phyloP scores from a whole-genome alignment of 805 yeast species.

The Lipomyces chichibuensis region DNA sequence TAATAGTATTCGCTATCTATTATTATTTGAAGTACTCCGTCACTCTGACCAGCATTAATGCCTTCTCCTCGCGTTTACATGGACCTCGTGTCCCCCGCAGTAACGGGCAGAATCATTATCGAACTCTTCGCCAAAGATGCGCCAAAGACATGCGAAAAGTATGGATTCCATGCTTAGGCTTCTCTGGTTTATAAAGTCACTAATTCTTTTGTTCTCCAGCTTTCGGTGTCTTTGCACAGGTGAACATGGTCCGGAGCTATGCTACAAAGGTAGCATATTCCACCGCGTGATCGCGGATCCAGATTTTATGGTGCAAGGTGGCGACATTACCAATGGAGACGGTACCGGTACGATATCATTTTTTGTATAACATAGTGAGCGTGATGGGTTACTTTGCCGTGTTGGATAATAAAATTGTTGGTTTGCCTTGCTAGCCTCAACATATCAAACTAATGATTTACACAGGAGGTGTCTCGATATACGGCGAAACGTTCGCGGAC shows the following conservation, averaged over 20 bases:
- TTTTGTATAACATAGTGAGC: background rate
- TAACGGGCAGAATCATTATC: conserved; percentile 23
- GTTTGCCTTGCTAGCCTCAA: background rate
- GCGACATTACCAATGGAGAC: conserved; percentile 64
- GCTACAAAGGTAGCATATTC: conserved; percentile 67
- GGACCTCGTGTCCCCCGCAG: conserved; percentile 23
- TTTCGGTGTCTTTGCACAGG: conserved; percentile 79
- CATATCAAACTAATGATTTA: background rate
- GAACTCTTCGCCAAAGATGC: conserved; percentile 25
- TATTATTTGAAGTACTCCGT: background rate
- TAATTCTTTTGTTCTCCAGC: conserved; percentile 9
- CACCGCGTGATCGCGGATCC: conserved; percentile 67
- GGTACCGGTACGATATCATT: conserved; percentile 57
- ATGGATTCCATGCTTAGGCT: background rate
- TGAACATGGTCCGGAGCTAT: conserved; percentile 62
- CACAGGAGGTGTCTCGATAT: conserved; percentile 64
- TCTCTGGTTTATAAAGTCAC: background rate
- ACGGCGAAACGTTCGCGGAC: conserved; percentile 69
- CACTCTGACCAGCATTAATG: background rate
- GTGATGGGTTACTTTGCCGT: background rate
- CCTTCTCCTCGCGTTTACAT: conserved; percentile 31
- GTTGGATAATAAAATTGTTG: background rate
- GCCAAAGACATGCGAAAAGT: conserved; percentile 34
- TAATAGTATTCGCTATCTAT: background rate
- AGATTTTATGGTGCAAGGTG: conserved; percentile 80